Evolutionary conservation across 2,329 filamentous ascomycete genomes (phyloP), one percentile per base, ranked within the genome.

Genomic region (Sporothrix brasiliensis): DNA sequence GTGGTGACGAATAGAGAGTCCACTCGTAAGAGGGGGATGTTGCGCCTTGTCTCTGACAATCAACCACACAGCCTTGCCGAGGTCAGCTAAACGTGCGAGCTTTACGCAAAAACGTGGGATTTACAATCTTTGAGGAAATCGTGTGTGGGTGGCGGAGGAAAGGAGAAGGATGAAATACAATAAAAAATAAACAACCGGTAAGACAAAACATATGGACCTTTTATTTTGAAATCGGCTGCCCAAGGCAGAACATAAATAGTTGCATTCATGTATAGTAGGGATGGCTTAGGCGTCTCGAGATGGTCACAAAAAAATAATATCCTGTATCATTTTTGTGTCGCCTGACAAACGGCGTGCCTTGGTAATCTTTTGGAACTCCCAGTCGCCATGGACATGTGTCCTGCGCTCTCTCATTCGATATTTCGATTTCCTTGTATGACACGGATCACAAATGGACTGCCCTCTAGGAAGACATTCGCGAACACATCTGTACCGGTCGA

Each of bases 1-100:
- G 83, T 72, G 85, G 84, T 67, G 89, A 84, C 79, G 85, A 81
- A 81, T 89, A 79, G 83, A 83, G 74, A n/a, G 34, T 39, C 19
- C 14, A 6, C 6, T 27, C 27, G 5, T 30, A 30, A 34, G 5
- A 7, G 4, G 34, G 34, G 6, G 34, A 34, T 34, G 34, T 7
- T 34, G 44, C 44, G 3, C 27, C 27, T 47, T 47, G 34, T 9
- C 34, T 34, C 16, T 2, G 27, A 56, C 14, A 14, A 39, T 16
- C n/a, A 16, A 14, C 24, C 13, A 56, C 16, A 16, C 27, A 19
- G 21, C n/a, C 53, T 34, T 10, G 6, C 24, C 14, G 16, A 54
- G 27, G 52, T 30, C 24, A 54, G 49, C 6, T 44, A 27, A 69
- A 44, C 13, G 34, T 52, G 61, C 27, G 24, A 16, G 27, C 39